Evolutionary conservation across 1,284 basidiomycete species (phyloP), one percentile per base, ranked within the genome.

Genomic region (Vanrija sp.): DNA sequence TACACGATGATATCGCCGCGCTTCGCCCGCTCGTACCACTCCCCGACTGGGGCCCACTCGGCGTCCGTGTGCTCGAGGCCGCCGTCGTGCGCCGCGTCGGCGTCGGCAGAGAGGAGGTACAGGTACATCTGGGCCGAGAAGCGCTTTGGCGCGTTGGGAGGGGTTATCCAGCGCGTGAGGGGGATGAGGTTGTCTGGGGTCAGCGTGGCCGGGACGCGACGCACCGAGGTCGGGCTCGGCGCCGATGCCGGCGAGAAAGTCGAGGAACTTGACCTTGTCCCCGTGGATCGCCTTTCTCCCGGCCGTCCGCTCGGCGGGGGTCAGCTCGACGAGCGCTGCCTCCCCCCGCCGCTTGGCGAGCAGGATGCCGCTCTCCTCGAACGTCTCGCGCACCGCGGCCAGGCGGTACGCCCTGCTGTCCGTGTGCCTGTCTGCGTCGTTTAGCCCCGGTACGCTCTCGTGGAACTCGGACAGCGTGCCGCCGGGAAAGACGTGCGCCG

Each of bases 121-220:
- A 59, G 39, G 50, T 59, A 59, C 57, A 59, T 55, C 48, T 59
- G 57, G 15, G 50, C 54, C 16, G 50, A 47, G 48, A 53, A 59
- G 41, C 57, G 57, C 25, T 56, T 59, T 12, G 57, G 53, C 37
- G 54, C 51, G 15, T 31, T 50, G 6, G 54, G 49, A 0, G 57
- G 57, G 19, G 57, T 59, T 15, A 59, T 53, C 57, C 57, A 59
- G 47, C 57, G 57, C n/a, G 57, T 59, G 36, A 59, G 56, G 8
- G 57, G 53, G n/a, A 59, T 31, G 16, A 59, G 42, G 18, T 42
- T 39, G 35, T 56, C 57, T 58, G 46, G 6, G 16, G 35, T 47
- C 24, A 46, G 38, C 19, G 4, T 3, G 12, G 6, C n/a, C n/a
- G n/a, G n/a, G n/a, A n/a, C n/a, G n/a, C n/a, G 31, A 20, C 36